Conservation (phyloP, 2,329 filamentous ascomycete species). For the Alternaria postmessia region DNA sequence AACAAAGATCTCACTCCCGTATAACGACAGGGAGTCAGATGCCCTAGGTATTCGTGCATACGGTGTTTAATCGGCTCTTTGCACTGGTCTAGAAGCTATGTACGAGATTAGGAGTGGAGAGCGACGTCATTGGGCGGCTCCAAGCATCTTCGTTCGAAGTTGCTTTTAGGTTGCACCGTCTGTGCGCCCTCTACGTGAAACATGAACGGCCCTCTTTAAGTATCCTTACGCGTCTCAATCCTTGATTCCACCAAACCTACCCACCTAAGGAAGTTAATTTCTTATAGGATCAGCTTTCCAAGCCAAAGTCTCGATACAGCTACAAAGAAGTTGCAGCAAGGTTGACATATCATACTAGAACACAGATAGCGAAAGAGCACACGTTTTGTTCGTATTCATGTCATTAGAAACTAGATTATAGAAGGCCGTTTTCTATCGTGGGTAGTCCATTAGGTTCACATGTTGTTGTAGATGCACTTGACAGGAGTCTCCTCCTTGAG, state of each 20-base stretch:
- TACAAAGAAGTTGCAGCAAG: neutral
- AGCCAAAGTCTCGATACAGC: neutral
- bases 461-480: conserved; percentile 22
- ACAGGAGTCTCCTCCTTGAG: conserved; percentile 15
- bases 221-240: neutral
- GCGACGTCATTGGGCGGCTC: neutral
- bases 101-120: neutral
- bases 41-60: neutral
- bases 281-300: neutral
- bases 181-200: neutral
- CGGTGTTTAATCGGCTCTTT: neutral
- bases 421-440: neutral
- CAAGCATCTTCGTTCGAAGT: neutral
- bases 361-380: neutral
- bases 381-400: neutral
- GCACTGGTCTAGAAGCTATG: neutral
- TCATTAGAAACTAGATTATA: neutral
- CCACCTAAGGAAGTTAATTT: neutral
- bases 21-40: too few relatives aligned
- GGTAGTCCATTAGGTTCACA: neutral
- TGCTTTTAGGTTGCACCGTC: neutral
- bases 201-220: neutral
- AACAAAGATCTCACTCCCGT: neutral
- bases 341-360: neutral
- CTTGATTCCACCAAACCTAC: neutral